Evolutionary conservation across 1,139 yeast species (phyloP).

Genomic region (Suhomyces chickasaworum): DNA sequence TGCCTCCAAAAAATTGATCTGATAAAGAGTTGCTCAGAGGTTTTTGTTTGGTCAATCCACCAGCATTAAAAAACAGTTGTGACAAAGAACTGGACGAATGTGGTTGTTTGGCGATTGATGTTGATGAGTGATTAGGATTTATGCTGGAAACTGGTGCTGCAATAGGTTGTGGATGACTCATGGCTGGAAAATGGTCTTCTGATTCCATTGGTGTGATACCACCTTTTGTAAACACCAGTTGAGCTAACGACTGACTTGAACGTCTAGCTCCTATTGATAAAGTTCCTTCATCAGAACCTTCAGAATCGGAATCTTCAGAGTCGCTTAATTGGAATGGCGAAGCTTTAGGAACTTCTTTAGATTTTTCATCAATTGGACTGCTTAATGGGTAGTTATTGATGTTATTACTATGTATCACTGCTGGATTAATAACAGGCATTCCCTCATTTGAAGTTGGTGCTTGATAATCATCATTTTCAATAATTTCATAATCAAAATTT

Average conservation of each 20-base stretch:
- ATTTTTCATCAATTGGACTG: neutral
- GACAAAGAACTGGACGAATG: slow-evolving; percentile 44
- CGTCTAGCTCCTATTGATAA: slow-evolving; percentile 44
- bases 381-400: slow-evolving; percentile 12
- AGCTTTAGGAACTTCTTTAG: neutral
- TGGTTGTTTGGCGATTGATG: slow-evolving; percentile 44
- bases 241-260: slow-evolving; percentile 51
- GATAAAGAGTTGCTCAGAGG: slow-evolving; percentile 45
- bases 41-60: slow-evolving; percentile 34
- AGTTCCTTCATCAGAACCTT: slow-evolving; percentile 33
- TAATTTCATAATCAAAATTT: slow-evolving; percentile 40
- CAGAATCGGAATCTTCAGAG: slow-evolving; percentile 23
- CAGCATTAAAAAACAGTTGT: slow-evolving; percentile 29
- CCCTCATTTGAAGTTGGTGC: slow-evolving; percentile 6
- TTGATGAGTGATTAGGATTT: slow-evolving; percentile 39
- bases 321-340: slow-evolving; percentile 16
- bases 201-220: slow-evolving; percentile 24
- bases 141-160: slow-evolving; percentile 30
- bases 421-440: slow-evolving; percentile 29
- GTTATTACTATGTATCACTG: slow-evolving; percentile 20
- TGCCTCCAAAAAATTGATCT: slow-evolving; percentile 35
- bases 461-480: slow-evolving; percentile 26
- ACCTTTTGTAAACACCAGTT: slow-evolving; percentile 40
- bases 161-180: slow-evolving; percentile 29
- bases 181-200: slow-evolving; percentile 25